Evolutionary conservation across 192 early-diverging fungal species (phyloP).

Genomic region (Backusella morwellensis): DNA sequence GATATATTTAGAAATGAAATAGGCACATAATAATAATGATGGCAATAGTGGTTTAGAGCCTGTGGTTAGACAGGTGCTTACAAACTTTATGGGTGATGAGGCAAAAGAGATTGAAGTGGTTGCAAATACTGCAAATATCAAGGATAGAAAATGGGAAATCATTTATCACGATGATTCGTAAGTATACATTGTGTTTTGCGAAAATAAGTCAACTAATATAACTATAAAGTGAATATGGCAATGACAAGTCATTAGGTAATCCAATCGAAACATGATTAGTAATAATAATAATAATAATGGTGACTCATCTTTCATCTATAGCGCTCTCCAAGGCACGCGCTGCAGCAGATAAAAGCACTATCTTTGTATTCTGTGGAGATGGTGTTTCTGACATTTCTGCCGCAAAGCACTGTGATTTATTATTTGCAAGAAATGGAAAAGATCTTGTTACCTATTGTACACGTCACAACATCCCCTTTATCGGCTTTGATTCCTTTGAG

Average conservation of each 20-base stretch:
- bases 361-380: constrained; percentile 77
- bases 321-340: constrained; percentile 30
- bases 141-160: constrained; percentile 57
- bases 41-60: constrained; percentile 50
- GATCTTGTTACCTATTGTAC: constrained; percentile 69
- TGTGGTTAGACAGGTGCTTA: constrained; percentile 52
- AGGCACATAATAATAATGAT: neutral
- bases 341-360: constrained; percentile 11
- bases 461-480: constrained; percentile 54
- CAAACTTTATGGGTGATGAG: constrained; percentile 44
- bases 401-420: constrained; percentile 66
- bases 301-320: neutral
- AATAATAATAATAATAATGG: neutral
- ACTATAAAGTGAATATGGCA: constrained; percentile 46
- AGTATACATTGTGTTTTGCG: constrained; percentile 8
- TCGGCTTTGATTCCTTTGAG: constrained; percentile 56
- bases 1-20: neutral
- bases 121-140: constrained; percentile 52
- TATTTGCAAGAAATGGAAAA: constrained; percentile 72
- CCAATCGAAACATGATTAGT: neutral
- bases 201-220: neutral
- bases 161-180: constrained; percentile 59
- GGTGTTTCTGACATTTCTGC: constrained; percentile 78
- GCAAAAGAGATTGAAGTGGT: constrained; percentile 53
- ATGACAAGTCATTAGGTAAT: constrained; percentile 60